Evolutionary conservation across 1,284 basidiomycete genomes (phyloP).

Genomic region (Ceratobasidium sp.): DNA sequence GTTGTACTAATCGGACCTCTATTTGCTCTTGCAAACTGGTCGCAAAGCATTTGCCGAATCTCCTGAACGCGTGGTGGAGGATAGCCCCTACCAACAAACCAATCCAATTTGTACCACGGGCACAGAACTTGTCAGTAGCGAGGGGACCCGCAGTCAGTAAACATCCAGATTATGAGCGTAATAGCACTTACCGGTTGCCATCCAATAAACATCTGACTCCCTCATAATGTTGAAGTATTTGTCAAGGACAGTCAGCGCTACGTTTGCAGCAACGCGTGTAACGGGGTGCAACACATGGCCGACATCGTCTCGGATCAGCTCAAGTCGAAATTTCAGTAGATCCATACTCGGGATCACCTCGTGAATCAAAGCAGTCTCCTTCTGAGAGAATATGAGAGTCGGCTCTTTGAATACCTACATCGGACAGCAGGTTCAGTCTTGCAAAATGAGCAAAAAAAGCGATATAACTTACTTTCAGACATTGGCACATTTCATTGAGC

Average conservation of each 20-base stretch:
- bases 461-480: not conserved
- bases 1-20: too few species aligned
- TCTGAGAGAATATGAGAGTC: slow-evolving; percentile 10
- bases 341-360: not conserved
- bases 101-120: slow-evolving; percentile 15
- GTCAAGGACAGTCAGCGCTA: not conserved
- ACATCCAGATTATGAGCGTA: too few species aligned
- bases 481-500: not conserved
- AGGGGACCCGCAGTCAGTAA: too few species aligned
- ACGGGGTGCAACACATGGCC: not conserved
- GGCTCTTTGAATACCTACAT: slow-evolving; percentile 9
- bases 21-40: too few species aligned
- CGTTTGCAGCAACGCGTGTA: slow-evolving; percentile 1
- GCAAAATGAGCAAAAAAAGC: too few species aligned
- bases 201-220: not conserved
- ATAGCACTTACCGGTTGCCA: slow-evolving; percentile 21
- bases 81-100: not conserved
- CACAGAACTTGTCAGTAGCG: too few species aligned
- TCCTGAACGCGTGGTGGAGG: too few species aligned
- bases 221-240: slow-evolving; percentile 3
- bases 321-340: not conserved
- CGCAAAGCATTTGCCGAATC: too few species aligned
- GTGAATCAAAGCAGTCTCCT: slow-evolving; percentile 1
- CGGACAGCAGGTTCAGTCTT: too few species aligned
- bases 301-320: not conserved